Conservation (phyloP, 139 green algal species). For the Tetraselmis chui region DNA sequence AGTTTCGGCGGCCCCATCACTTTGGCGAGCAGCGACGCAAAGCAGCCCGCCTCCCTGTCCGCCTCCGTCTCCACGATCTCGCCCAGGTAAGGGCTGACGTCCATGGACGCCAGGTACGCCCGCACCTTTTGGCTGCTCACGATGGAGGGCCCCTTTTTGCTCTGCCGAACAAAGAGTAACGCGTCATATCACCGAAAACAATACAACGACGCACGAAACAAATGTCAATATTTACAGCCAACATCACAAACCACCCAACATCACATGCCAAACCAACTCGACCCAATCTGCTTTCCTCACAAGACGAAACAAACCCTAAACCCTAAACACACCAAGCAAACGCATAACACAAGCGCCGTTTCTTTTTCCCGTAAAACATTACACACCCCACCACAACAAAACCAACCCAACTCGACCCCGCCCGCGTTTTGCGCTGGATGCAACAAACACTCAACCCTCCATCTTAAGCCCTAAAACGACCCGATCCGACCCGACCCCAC, state of each 20-base stretch:
- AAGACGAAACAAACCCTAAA: too few relatives aligned
- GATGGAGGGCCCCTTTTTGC: background rate
- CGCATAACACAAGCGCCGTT: too few relatives aligned
- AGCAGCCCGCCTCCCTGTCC: background rate
- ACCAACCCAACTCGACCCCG: too few relatives aligned
- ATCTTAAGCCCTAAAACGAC: too few relatives aligned
- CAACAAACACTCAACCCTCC: background rate
- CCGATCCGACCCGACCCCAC: too few relatives aligned
- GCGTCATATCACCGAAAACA: background rate
- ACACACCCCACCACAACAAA: too few relatives aligned
- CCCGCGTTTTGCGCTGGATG: background rate
- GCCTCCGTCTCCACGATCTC: background rate
- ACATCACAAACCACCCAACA: too few relatives aligned
- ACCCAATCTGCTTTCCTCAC: too few relatives aligned
- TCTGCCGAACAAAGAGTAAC: background rate
- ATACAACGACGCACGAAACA: background rate
- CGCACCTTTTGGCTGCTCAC: background rate
- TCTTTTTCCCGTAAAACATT: too few relatives aligned
- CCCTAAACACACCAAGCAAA: too few relatives aligned
- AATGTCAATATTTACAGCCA: too few relatives aligned
- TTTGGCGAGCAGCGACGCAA: background rate
- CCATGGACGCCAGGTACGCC: background rate
- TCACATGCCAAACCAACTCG: too few relatives aligned
- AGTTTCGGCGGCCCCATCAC: background rate
- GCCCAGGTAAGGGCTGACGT: background rate